phyloP scores from a whole-genome alignment of 23 red algal species.

The Gracilaria gracilis region DNA sequence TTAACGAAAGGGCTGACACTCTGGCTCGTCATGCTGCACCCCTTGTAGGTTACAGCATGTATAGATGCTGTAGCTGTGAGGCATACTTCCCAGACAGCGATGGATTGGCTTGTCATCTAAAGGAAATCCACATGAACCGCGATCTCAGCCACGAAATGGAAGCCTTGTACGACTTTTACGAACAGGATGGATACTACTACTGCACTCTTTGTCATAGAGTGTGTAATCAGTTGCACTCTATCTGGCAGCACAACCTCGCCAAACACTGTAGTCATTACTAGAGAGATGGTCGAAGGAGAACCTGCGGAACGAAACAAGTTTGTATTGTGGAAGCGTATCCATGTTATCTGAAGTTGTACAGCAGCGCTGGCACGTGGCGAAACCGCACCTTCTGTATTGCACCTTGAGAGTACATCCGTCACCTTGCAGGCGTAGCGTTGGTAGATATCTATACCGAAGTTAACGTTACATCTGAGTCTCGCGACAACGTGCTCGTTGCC shows the following conservation, averaged over 20 bases:
- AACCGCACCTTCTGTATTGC: no score
- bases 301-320: no score
- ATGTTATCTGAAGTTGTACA: no score
- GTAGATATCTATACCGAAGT: no score
- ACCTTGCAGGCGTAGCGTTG: no score
- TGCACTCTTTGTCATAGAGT: neutral
- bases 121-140: neutral
- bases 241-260: neutral
- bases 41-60: neutral
- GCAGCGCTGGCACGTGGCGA: no score
- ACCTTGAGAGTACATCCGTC: no score
- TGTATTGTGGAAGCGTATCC: no score
- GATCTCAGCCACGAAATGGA: neutral
- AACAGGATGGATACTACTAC: neutral
- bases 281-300: neutral
- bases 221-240: neutral
- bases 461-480: no score
- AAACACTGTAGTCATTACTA: no score
- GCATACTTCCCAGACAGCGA: neutral
- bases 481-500: no score
- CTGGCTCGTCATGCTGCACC: neutral
- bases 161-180: neutral
- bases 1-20: neutral
- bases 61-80: neutral
- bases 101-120: constrained; percentile 1